A percentile compares a stretch with the other conserved stretches of the same genome.
Evolutionary conservation across 2,329 filamentous ascomycete species (phyloP).

Genomic region (Aspergillus calidoustus): DNA sequence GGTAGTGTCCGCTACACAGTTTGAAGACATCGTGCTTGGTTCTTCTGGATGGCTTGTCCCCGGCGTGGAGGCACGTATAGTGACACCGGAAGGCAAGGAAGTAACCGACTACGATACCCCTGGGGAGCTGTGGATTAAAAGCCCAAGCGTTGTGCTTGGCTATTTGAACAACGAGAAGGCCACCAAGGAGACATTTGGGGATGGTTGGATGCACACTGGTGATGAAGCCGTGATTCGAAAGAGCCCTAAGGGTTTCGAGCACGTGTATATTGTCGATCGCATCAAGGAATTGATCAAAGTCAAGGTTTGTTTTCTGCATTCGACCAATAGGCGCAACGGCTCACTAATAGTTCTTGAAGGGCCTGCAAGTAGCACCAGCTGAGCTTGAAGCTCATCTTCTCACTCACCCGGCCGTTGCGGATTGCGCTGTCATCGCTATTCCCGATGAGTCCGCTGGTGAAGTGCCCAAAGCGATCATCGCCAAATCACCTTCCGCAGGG

Average conservation of each 20-base stretch:
- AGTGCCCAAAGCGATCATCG: slow-evolving; percentile 67
- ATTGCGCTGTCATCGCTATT: slow-evolving; percentile 78
- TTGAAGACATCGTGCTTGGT: slow-evolving; percentile 69
- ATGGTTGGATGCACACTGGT: slow-evolving; percentile 82
- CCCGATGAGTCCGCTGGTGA: slow-evolving; percentile 67
- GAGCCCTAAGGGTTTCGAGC: slow-evolving; percentile 71
- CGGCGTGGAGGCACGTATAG: slow-evolving; percentile 66
- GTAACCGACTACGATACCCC: slow-evolving; percentile 72
- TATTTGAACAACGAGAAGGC: slow-evolving; percentile 88
- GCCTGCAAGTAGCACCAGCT: slow-evolving; percentile 80
- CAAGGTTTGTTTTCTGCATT: slow-evolving; percentile 59
- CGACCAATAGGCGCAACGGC: background rate
- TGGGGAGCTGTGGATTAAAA: slow-evolving; percentile 80
- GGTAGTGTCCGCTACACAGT: slow-evolving; percentile 63
- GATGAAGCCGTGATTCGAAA: slow-evolving; percentile 77
- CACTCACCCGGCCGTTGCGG: slow-evolving; percentile 73
- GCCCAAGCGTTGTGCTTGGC: slow-evolving; percentile 76
- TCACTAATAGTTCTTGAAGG: slow-evolving; percentile 51
- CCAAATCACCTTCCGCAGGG: slow-evolving; percentile 59
- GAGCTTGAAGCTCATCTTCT: slow-evolving; percentile 82
- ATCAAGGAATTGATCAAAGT: slow-evolving; percentile 80
- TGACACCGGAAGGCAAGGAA: slow-evolving; percentile 71
- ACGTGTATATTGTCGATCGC: slow-evolving; percentile 83
- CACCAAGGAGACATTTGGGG: slow-evolving; percentile 77
- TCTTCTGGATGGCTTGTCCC: slow-evolving; percentile 74